Base-by-base conservation (phyloP, 2,329 filamentous ascomycete genomes). In the Hymenoscyphus salicellus region DNA sequence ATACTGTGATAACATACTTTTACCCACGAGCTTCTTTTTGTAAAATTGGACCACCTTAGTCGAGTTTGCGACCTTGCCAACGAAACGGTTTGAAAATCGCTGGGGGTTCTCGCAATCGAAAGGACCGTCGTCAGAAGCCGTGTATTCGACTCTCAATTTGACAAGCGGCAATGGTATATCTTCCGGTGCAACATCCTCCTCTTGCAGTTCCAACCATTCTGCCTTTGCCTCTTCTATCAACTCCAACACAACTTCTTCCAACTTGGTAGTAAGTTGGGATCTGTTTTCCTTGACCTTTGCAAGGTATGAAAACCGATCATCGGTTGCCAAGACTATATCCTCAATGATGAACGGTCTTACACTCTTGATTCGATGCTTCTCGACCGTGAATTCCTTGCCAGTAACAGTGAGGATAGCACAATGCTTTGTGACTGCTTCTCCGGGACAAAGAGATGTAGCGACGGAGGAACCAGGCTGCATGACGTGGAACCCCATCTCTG, bases 381-480 rank as follows among this genome's bases (percentile, higher is more conserved):
- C 89, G 14, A 87, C 84, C 56, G 86, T 85, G 76, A 97, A 97
- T 11, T 93, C 86, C 65, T 88, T 91, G 8, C 93, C 94, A 0
- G 88, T 95, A 61, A 99, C 81, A 70, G 84, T 95, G 59, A 98
- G 76, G 23, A 99, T 89, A 1, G 93, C 89, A 6, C 98, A 91
- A 63, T 98, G 91, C 75, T 99, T 99, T 7, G 92, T 82, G 0
- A 93, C 92, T 0, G 95, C 91, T 78, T 99, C 95, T 32, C 93
- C 93, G 0, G 91, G 89, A 8, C 95, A 88, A 0, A 99, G 81
- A 0, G 95, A 98, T 1, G 95, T 99, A 0, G 94, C 95, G 0
- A 99, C 90, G 0, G 95, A 98, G 0, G 95, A 99, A 0, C 95
- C 95, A 0, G 95, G 95, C 73, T 99, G 95, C 86, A 99, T 97